Conservation (phyloP, 2,329 filamentous ascomycete species). For the Colletotrichum destructivum region DNA sequence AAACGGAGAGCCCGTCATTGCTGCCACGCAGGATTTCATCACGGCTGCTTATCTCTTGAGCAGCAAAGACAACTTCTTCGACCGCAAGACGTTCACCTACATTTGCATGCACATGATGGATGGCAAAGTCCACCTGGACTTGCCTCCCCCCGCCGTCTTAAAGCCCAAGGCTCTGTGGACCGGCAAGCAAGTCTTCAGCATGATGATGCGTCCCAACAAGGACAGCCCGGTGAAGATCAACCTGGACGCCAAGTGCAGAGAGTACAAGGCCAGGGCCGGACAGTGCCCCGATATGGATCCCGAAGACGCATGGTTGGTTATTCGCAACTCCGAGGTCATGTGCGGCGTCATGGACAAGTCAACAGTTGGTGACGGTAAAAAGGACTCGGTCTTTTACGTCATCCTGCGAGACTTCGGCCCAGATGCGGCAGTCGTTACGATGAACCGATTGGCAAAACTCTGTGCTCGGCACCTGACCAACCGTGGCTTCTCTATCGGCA, state of each 20-base stretch:
- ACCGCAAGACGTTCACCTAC: conserved; percentile 89
- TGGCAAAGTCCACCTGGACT: conserved; percentile 80
- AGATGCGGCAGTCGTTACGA: conserved; percentile 87
- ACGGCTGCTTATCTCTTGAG: conserved; percentile 93
- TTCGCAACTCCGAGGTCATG: conserved; percentile 97
- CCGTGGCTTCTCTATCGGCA: conserved; percentile 95
- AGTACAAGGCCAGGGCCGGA: conserved; percentile 76
- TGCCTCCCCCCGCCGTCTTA: conserved; percentile 88
- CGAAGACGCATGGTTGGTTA: conserved; percentile 91
- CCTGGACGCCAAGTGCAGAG: conserved; percentile 91
- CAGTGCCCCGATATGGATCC: conserved; percentile 80
- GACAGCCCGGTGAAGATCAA: conserved; percentile 89
- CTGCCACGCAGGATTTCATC: conserved; percentile 99
- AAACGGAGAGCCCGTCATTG: conserved; percentile 98
- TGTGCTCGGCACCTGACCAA: conserved; percentile 92
- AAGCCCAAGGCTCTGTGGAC: conserved; percentile 94
- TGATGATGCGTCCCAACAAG: conserved; percentile 91
- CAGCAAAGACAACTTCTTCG: conserved; percentile 93
- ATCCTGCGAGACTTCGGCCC: conserved; percentile 96
- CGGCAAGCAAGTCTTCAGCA: conserved; percentile 95
- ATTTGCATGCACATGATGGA: conserved; percentile 96
- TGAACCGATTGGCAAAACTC: conserved; percentile 94
- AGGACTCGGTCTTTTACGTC: conserved; percentile 97
- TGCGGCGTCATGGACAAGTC: conserved; percentile 98
- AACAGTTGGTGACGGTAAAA: conserved; percentile 97